Evolutionary conservation across 768 basidiomycete genomes (phyloP), one percentile per base, ranked within the genome.

Genomic region (Pholiota conissans): DNA sequence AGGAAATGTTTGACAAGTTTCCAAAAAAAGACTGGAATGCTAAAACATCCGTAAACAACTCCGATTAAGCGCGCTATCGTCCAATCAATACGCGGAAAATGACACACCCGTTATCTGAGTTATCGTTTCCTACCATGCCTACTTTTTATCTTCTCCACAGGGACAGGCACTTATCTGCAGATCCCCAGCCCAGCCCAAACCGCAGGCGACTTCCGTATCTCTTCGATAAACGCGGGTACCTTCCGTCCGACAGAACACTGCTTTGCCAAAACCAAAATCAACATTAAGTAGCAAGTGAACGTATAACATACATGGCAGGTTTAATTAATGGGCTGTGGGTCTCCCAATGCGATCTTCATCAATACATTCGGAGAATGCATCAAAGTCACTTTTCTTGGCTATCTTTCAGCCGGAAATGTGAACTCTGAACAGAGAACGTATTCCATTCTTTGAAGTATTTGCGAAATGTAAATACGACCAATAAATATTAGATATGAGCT

Each of bases 61-160:
- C 50, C 52, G 32, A 47, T 40, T 55, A 51, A 55, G 54, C 42
- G 52, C 57, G 55, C 49, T 63, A 63, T 63, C 63, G 63, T 63
- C 63, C 63, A 63, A 63, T 63, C 63, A 63, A 28, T 47, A 32
- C 35, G 9, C 62, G 30, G 26, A 42, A 40, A 59, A 39, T 24
- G 53, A 28, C 30, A 61, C n/a, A 53, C 37, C n/a, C 32, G 55
- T 56, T 56, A 56, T 49, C 55, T 49, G 13, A 2, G 56, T n/a
- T 52, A 57, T 57, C 56, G 32, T 29, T 18, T 46, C 20, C 42
- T 46, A 16, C 52, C n/a, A 52, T 46, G 22, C 42, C 24, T 45
- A 24, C 42, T 45, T 45, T 24, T 24, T 46, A 54, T 46, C 16
- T 51, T 52, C 56, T 57, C 49, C 56, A 57, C 37, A 52, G 56